These are phyloP conservation scores for Murraya koenigii DNA, from an alignment of 345 rosid species.

Conservation along the genomic window DNA sequence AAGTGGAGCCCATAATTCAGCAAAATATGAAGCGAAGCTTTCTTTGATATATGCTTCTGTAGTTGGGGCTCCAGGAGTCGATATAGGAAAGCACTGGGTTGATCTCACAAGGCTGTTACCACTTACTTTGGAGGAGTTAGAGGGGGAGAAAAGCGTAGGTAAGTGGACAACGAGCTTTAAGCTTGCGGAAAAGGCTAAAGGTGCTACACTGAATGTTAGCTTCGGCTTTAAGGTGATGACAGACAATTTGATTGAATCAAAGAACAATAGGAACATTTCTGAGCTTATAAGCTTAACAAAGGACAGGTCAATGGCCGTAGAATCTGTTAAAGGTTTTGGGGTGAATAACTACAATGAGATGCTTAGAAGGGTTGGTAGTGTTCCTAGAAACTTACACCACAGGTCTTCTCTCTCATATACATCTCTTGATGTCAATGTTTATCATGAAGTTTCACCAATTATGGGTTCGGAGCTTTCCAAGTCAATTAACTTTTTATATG, in stretches of 20 bases:
- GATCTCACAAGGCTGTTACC: conserved; percentile 82
- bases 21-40: conserved; percentile 60
- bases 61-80: conserved; percentile 37
- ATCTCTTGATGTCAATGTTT: conserved; percentile 40
- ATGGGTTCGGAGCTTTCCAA: conserved; percentile 56
- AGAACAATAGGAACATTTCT: conserved; percentile 27
- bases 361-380: conserved; percentile 48
- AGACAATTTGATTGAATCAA: conserved; percentile 29
- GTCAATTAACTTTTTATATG: conserved; percentile 57
- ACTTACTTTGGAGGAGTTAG: conserved; percentile 66
- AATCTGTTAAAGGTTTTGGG: conserved; percentile 14
- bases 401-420: conserved; percentile 24
- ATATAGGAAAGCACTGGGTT: conserved; percentile 68
- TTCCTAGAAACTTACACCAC: conserved; percentile 38
- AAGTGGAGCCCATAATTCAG: conserved; percentile 52
- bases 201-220: conserved; percentile 68
- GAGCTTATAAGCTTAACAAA: conserved; percentile 29
- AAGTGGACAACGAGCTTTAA: conserved; percentile 76
- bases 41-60: conserved; percentile 48
- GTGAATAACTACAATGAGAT: conserved; percentile 21
- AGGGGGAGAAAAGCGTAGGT: conserved; percentile 48
- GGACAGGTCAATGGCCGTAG: conserved; percentile 15
- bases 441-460: conserved; percentile 37
- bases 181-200: conserved; percentile 57
- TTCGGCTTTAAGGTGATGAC: conserved; percentile 50